A percentile compares a stretch with the other conserved stretches of the same genome.
These are phyloP conservation scores for Suillus variegatus DNA, from an alignment of 768 basidiomycete genomes.

Conservation along the genomic window DNA sequence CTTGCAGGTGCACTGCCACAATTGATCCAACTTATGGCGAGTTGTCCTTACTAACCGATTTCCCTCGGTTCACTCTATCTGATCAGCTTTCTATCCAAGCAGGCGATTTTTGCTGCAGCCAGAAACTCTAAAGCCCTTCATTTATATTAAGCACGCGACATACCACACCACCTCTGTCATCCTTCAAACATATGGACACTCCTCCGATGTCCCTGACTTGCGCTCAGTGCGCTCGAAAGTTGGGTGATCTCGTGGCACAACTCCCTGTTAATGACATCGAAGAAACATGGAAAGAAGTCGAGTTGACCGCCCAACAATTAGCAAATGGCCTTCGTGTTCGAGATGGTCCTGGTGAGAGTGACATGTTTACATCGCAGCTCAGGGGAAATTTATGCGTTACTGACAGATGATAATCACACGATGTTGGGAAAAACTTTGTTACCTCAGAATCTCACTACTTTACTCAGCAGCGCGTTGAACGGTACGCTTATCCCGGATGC, in stretches of 20 bases:
- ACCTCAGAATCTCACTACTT: constrained; percentile 62
- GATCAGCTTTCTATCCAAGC: not conserved
- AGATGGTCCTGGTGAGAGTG: constrained; percentile 50
- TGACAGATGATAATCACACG: constrained; percentile 69
- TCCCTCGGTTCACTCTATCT: constrained; percentile 7
- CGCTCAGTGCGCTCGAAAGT: constrained; percentile 30
- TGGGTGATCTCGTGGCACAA: constrained; percentile 35
- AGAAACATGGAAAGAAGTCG: constrained; percentile 52
- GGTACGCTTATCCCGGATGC: constrained; percentile 47
- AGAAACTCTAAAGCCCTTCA: not conserved
- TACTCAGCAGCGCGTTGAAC: constrained; percentile 57
- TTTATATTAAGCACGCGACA: not conserved
- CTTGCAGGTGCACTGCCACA: constrained; percentile 5
- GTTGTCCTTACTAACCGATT: not conserved
- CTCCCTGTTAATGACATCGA: constrained; percentile 33
- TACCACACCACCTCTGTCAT: not conserved
- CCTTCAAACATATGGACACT: constrained; percentile 21
- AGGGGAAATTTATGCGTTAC: constrained; percentile 20
- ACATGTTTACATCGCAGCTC: constrained; percentile 1
- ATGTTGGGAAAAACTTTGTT: constrained; percentile 64
- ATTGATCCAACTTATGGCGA: not conserved
- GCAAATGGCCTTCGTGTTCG: constrained; percentile 64
- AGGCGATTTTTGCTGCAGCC: not conserved
- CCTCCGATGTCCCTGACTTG: constrained; percentile 18
- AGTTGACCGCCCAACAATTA: constrained; percentile 52